Conservation (phyloP, 768 basidiomycete genomes). For the Boletus bicolor region DNA sequence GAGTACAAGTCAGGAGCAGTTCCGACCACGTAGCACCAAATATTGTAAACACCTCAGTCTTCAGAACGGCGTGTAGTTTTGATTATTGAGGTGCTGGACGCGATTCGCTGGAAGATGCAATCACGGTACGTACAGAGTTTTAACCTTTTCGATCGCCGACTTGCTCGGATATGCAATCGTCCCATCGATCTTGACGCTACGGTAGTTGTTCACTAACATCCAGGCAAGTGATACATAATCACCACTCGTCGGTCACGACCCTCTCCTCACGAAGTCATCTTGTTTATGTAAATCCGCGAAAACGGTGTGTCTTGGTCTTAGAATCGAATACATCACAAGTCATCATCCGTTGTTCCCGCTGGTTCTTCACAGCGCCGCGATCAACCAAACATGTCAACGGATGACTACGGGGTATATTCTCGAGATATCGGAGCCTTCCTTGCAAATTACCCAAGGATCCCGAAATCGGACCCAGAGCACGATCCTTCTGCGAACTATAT, state of each 20-base stretch:
- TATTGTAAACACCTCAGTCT: neutral
- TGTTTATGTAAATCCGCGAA: neutral
- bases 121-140: slow-evolving; percentile 16
- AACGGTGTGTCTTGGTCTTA: neutral
- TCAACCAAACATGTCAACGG: slow-evolving; percentile 16
- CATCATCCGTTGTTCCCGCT: slow-evolving; percentile 12
- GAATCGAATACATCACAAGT: slow-evolving; percentile 1
- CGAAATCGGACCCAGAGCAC: slow-evolving; percentile 4
- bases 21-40: neutral
- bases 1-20: neutral
- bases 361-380: neutral
- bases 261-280: neutral
- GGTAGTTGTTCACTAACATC: neutral
- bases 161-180: neutral
- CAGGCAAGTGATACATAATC: slow-evolving; percentile 1
- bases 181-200: neutral
- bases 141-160: slow-evolving; percentile 18
- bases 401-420: slow-evolving; percentile 3
- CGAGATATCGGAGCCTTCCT: slow-evolving; percentile 29
- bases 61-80: neutral
- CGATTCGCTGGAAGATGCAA: neutral
- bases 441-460: slow-evolving; percentile 19
- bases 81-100: neutral
- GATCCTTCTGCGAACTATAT: slow-evolving; percentile 43
- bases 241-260: neutral